Evolutionary conservation across 2,329 filamentous ascomycete genomes (phyloP).

Genomic region (Monilinia fructigena): DNA sequence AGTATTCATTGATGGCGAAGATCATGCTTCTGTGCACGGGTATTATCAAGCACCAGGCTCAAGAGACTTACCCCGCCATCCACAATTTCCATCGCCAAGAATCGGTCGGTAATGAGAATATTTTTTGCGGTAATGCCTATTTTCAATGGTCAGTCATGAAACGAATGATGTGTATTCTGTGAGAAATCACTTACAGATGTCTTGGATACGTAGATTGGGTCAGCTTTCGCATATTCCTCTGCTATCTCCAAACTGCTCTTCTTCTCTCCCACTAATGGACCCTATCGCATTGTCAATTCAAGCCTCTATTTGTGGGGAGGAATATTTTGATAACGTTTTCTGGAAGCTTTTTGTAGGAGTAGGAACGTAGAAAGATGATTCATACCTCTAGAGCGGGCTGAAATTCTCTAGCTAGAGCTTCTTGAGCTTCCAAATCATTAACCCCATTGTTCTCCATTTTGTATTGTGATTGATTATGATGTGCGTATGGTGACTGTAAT

Average conservation of each 20-base stretch:
- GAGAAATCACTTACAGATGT: constrained; percentile 65
- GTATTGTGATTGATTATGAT: constrained; percentile 26
- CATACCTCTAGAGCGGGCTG: constrained; percentile 57
- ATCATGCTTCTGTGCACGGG: constrained; percentile 18
- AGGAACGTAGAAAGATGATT: constrained; percentile 13
- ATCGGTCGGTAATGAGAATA: constrained; percentile 87
- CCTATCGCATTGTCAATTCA: constrained; percentile 54
- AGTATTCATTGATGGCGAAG: constrained; percentile 18
- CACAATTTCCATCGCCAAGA: constrained; percentile 92
- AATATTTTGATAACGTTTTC: background rate
- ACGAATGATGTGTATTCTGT: constrained; percentile 16
- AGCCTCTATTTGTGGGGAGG: constrained; percentile 22
- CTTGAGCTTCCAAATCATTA: constrained; percentile 49
- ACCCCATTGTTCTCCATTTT: constrained; percentile 32
- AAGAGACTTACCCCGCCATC: constrained; percentile 83
- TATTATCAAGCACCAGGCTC: constrained; percentile 23
- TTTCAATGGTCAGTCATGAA: constrained; percentile 11
- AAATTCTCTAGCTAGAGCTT: constrained; percentile 59
- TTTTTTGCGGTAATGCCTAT: constrained; percentile 75
- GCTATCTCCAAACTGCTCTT: constrained; percentile 75
- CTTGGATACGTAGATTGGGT: constrained; percentile 81
- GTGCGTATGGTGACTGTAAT: constrained; percentile 21
- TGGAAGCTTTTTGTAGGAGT: background rate
- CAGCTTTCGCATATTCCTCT: constrained; percentile 83
- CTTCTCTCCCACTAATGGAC: constrained; percentile 77